phyloP scores from a whole-genome alignment of 257 asterid species.

The Thymus quinquecostatus region DNA sequence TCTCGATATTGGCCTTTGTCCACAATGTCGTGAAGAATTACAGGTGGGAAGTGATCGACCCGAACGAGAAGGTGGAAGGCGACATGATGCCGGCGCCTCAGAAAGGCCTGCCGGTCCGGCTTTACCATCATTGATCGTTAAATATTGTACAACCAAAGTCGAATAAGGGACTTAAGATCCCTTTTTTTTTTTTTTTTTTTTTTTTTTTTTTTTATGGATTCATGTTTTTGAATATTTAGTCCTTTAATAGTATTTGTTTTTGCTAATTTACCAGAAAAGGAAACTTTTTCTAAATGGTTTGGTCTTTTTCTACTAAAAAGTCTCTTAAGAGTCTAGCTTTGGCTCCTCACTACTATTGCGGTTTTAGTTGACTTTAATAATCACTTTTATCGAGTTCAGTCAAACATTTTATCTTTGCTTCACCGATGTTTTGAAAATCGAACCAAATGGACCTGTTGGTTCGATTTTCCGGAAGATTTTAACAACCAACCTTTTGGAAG shows the following conservation, averaged over 20 bases:
- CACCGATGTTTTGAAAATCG: too few relatives aligned
- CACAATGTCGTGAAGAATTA: conserved; percentile 59
- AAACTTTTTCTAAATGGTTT: neutral
- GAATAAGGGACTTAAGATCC: neutral
- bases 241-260: neutral
- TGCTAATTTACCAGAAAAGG: neutral
- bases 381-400: too few relatives aligned
- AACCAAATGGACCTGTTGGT: too few relatives aligned
- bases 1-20: conserved; percentile 56
- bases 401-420: too few relatives aligned
- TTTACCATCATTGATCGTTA: conserved; percentile 26
- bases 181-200: neutral
- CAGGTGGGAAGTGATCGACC: conserved; percentile 61
- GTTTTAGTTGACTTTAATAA: too few relatives aligned
- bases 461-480: too few relatives aligned
- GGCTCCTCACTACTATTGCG: too few relatives aligned
- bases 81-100: conserved; percentile 84
- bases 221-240: neutral
- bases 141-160: too few relatives aligned
- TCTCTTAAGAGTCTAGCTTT: too few relatives aligned
- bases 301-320: too few relatives aligned
- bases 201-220: neutral
- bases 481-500: too few relatives aligned
- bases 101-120: conserved; percentile 64
- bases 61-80: conserved; percentile 68